These are phyloP conservation scores for Trypanosoma avium DNA, from an alignment of 208 protist species.

Conservation along the genomic window DNA sequence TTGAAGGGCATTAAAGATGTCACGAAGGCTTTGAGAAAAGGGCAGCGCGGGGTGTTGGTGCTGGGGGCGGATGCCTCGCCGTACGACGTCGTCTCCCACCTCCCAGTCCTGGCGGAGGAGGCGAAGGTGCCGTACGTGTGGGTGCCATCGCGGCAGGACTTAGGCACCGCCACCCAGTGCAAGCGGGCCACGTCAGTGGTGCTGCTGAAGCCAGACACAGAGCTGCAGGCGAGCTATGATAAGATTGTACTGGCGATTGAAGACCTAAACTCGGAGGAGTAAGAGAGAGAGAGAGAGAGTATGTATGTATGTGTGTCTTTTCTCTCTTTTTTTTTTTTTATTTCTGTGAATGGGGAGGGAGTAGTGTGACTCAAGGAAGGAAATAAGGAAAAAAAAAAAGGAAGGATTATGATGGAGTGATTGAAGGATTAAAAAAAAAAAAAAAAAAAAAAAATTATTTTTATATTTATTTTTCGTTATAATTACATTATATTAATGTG, in stretches of 20 bases:
- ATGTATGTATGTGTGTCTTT: no score
- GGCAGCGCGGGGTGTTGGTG: slow-evolving; percentile 89
- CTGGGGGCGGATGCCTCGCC: slow-evolving; percentile 92
- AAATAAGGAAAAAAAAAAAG: no score
- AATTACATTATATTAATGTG: no score
- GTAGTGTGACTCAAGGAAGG: no score
- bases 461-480: no score
- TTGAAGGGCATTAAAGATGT: slow-evolving; percentile 94
- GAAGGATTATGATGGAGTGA: slow-evolving; percentile 1
- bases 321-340: slow-evolving; percentile 17
- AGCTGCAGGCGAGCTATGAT: slow-evolving; percentile 84
- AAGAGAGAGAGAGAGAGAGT: not conserved
- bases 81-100: slow-evolving; percentile 94
- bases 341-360: no score
- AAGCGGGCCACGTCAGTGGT: slow-evolving; percentile 93
- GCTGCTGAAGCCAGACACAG: slow-evolving; percentile 83
- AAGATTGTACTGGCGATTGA: slow-evolving; percentile 89
- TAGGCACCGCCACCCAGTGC: slow-evolving; percentile 92
- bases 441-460: slow-evolving; percentile 14
- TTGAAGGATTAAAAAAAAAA: not conserved
- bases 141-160: slow-evolving; percentile 91
- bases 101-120: slow-evolving; percentile 92
- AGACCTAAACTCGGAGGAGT: slow-evolving; percentile 79
- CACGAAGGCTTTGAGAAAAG: slow-evolving; percentile 92
- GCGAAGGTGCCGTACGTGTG: slow-evolving; percentile 93